Base-by-base conservation (phyloP, 1,284 basidiomycete species). In the Tremellales sp. region DNA sequence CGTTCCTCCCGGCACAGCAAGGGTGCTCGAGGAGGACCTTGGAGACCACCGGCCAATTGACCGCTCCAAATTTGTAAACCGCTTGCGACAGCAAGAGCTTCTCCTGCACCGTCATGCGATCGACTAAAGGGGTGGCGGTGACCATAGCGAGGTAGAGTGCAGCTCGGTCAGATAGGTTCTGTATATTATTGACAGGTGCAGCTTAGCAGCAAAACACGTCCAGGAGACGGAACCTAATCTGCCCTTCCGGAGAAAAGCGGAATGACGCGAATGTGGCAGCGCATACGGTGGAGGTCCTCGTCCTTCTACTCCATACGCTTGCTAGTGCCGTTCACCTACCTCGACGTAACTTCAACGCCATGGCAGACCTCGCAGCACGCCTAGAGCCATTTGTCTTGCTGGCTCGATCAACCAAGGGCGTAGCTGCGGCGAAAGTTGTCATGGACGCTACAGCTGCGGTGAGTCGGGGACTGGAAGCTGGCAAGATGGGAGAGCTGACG, bases 371-470 rank as follows among this genome's bases (percentile, higher is more conserved):
- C 24, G 43, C 57, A 35, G 47, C 61, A 2, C 51, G 49, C 13
- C 47, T 93, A 5, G 89, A 95, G 73, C 87, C 90, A 0, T 93
- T 87, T 68, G 68, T 95, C 26, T 79, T 97, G 47, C 86, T 97
- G 72, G 87, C 85, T 3, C 91, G 92, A 64, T 86, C 86, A 0
- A 82, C 86, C 2, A 91, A 87, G 62, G 93, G 93, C 2, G 88
- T 89, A 0, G 89, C 86, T 0, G 90, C 91, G 0, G 91, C 88
- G 8, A 91, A 92, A 65, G 79, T 95, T 47, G 75, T 93, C 19
- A 77, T 83, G 58, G 86, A 95, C 66, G 92, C 84, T 45, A 91
- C 86, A 27, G 79, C 87, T 31, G 86, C 93, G 0, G 73, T 74
- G 35, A 42, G 72, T 57, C 5, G 2, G 1, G 12, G 6, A 7